Evolutionary conservation across 129 eudicot genomes (phyloP).

Genomic region (Pseudognaphalium luteoalbum): DNA sequence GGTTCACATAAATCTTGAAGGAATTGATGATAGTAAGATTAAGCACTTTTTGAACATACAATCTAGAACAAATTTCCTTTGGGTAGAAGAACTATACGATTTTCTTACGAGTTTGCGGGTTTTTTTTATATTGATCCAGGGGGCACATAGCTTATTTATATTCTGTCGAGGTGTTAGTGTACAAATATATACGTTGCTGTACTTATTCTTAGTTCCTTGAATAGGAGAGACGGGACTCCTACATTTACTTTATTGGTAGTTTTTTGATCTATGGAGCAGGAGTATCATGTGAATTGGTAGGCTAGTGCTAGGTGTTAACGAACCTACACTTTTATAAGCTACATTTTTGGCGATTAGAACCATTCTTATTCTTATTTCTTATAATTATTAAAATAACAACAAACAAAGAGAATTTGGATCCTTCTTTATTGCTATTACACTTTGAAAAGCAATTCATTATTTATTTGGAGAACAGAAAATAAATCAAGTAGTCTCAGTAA

Average conservation of each 20-base stretch:
- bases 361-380: neutral
- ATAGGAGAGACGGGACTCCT: neutral
- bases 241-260: slow-evolving; percentile 11
- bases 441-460: too few relatives aligned
- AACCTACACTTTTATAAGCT: neutral
- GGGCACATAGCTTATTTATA: neutral
- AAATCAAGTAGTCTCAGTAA: too few relatives aligned
- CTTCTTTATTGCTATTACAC: neutral
- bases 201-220: neutral
- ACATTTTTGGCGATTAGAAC: neutral
- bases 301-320: slow-evolving; percentile 1
- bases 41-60: neutral
- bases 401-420: neutral
- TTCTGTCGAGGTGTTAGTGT: neutral
- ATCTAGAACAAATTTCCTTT: neutral
- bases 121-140: neutral
- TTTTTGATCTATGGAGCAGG: neutral
- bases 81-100: neutral
- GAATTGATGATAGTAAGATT: neutral
- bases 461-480: too few relatives aligned
- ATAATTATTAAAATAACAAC: neutral
- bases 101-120: too few relatives aligned
- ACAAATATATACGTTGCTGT: too few relatives aligned
- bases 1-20: neutral
- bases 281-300: neutral